phyloP scores from a whole-genome alignment of 805 yeast genomes.

The Scheffersomyces stipitis region DNA sequence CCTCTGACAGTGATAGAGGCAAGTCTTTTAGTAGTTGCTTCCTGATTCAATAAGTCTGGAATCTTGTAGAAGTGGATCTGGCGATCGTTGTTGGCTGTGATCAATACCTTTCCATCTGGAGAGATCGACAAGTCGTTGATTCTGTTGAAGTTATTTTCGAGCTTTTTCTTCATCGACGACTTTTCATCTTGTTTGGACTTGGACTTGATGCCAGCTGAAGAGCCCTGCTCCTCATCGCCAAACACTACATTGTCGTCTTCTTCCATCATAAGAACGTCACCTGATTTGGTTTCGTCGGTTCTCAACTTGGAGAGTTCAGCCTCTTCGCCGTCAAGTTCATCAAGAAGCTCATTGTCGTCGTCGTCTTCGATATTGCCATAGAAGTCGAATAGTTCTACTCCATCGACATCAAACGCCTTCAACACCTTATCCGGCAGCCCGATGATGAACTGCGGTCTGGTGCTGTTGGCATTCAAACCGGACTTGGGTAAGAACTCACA shows the following conservation, averaged over 20 bases:
- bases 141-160: conserved; percentile 39
- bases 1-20: conserved; percentile 54
- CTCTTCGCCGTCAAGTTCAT: neutral
- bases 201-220: neutral
- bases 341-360: conserved; percentile 10
- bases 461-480: conserved; percentile 29
- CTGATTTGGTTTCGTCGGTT: conserved; percentile 7
- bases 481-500: conserved; percentile 68
- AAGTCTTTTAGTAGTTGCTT: conserved; percentile 34
- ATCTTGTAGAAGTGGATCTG: conserved; percentile 62
- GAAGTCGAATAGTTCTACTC: conserved; percentile 43
- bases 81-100: conserved; percentile 64
- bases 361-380: conserved; percentile 34
- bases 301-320: neutral
- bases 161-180: conserved; percentile 5
- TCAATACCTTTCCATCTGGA: conserved; percentile 58
- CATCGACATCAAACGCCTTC: conserved; percentile 39
- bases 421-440: conserved; percentile 75
- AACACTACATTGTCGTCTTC: conserved; percentile 1
- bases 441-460: conserved; percentile 52
- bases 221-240: conserved; percentile 4
- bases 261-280: neutral
- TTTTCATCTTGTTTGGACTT: conserved; percentile 2
- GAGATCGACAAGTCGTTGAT: conserved; percentile 70
- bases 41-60: conserved; percentile 31